A percentile compares a stretch with the other conserved stretches of the same genome.
Evolutionary conservation across 73 alveolate genomes (phyloP).

Genomic region (Diophrys appendiculata): DNA sequence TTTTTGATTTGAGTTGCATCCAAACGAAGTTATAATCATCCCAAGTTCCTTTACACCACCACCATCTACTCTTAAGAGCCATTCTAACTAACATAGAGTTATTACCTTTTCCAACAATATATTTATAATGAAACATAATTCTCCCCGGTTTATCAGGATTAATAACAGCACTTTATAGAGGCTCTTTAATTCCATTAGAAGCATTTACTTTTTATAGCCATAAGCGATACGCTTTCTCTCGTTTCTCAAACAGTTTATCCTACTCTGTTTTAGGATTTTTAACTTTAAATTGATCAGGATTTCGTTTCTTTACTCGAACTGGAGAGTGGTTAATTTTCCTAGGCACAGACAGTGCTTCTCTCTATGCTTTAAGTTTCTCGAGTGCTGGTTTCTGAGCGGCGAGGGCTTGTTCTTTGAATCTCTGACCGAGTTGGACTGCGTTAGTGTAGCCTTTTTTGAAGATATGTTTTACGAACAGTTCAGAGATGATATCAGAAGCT

Average conservation of each 20-base stretch:
- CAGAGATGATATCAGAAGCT: too few relatives aligned
- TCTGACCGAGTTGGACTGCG: too few relatives aligned
- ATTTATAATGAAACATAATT: slow-evolving; percentile 19
- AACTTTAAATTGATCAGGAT: neutral
- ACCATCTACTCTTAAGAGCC: slow-evolving; percentile 73
- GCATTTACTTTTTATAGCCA: neutral
- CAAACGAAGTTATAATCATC: slow-evolving; percentile 34
- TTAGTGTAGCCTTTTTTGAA: too few relatives aligned
- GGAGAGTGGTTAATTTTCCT: neutral
- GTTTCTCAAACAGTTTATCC: neutral
- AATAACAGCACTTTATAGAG: neutral
- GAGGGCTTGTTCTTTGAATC: too few relatives aligned
- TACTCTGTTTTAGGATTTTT: neutral
- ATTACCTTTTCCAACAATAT: slow-evolving; percentile 86
- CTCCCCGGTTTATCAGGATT: neutral
- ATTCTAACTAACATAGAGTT: slow-evolving; percentile 67
- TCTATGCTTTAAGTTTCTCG: too few relatives aligned
- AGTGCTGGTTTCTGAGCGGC: too few relatives aligned
- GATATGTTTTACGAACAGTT: too few relatives aligned
- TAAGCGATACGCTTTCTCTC: neutral
- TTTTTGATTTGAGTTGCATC: neutral
- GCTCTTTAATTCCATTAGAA: neutral
- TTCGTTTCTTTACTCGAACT: neutral
- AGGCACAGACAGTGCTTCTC: too few relatives aligned
- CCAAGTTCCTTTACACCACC: slow-evolving; percentile 70